Evolutionary conservation across 2,329 filamentous ascomycete genomes (phyloP), one percentile per base, ranked within the genome.

Genomic region (Incumbomyces lentus): DNA sequence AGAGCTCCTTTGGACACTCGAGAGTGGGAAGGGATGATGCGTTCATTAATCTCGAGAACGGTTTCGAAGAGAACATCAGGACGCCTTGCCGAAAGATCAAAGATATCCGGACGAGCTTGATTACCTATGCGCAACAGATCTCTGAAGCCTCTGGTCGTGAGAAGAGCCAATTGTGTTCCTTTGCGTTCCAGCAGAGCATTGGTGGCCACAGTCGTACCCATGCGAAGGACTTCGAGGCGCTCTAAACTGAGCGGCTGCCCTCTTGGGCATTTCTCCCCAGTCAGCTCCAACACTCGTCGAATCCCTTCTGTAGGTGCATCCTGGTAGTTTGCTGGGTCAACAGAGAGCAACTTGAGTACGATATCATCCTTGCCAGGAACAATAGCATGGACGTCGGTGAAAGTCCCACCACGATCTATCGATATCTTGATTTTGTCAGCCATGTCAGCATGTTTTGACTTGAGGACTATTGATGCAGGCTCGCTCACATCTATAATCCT

Each of bases 131-230:
- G 76, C 18, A 95, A 70, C 56, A 86, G 92, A 62, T 95, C 88
- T 55, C 79, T 82, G 71, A 95, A 95, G 0, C 89, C 89, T 55
- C 80, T 82, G 1, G 86, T 94, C 10, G 93, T 85, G 1, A 95
- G 79, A 64, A 95, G 75, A 11, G 86, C 88, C 60, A 92, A 89
- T 56, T 79, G 80, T 67, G 94, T 87, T 38, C 89, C 89, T 64
- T 95, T 95, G 48, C 89, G 73, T 64, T 95, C 89, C 2, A 95
- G 73, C 47, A 95, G 67, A 0, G 89, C 89, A 63, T 95, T 95
- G 1, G 89, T 95, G 8, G 89, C 89, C 11, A 95, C 88, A 0
- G 89, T 95, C 1, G 89, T 95, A 36, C 89, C 89, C 89, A 95
- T 95, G 40, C 89, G 82, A 61, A 95, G 95, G 46, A 84, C 88